Conservation (phyloP, 257 asterid genomes). For the Solanum phureja region DNA sequence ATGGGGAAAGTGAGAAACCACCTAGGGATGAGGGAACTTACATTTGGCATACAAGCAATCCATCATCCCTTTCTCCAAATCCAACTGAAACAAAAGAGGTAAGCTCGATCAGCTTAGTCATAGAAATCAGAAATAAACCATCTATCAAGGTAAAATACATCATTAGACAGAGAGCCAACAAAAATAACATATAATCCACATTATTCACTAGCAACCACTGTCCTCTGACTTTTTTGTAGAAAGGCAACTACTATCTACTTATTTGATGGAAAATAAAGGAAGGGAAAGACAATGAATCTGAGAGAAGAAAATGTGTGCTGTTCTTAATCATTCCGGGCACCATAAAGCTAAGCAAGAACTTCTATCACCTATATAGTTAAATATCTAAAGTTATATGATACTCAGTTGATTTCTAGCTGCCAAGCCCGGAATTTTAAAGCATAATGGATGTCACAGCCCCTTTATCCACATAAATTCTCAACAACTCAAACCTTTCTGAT, state of each 20-base stretch:
- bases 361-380: neutral
- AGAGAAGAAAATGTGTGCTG: neutral
- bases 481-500: neutral
- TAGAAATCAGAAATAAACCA: neutral
- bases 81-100: slow-evolving; percentile 45
- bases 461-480: neutral
- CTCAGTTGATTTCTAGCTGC: neutral
- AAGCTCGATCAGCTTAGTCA: neutral
- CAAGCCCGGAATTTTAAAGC: neutral
- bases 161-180: neutral
- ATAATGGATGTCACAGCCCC: neutral
- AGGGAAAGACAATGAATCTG: neutral
- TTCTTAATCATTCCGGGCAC: neutral
- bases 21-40: slow-evolving; percentile 24
- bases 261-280: neutral
- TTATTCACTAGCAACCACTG: neutral
- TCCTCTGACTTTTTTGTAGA: neutral
- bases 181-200: neutral
- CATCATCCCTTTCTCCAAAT: slow-evolving; percentile 96
- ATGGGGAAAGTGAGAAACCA: neutral
- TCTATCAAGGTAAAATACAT: neutral
- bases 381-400: neutral
- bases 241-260: neutral
- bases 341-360: neutral
- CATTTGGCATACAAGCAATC: slow-evolving; percentile 97